Evolutionary conservation across 768 basidiomycete species (phyloP).

Genomic region (Serendipita sp.): DNA sequence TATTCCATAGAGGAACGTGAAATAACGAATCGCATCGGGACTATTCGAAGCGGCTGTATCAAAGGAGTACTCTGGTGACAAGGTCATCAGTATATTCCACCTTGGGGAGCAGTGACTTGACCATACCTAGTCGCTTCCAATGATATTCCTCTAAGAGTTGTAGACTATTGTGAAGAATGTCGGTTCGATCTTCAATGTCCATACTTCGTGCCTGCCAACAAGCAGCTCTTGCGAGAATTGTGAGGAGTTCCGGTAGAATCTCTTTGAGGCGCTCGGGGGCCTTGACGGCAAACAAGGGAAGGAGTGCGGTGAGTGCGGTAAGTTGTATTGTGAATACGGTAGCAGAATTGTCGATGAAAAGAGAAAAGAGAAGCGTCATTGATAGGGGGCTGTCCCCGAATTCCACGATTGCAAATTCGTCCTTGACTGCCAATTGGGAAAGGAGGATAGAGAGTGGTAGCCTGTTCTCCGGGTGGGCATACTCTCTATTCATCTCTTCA

Average conservation of each 20-base stretch:
- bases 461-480: slow-evolving; percentile 41
- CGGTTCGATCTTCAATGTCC: slow-evolving; percentile 26
- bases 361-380: slow-evolving; percentile 45
- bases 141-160: slow-evolving; percentile 36
- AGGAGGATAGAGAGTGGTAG: slow-evolving; percentile 57
- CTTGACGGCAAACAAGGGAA: slow-evolving; percentile 59
- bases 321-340: slow-evolving; percentile 51
- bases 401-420: slow-evolving; percentile 12
- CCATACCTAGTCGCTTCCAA: slow-evolving; percentile 41
- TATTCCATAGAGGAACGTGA: slow-evolving; percentile 72
- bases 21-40: slow-evolving; percentile 50
- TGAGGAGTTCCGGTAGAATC: slow-evolving; percentile 49
- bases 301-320: slow-evolving; percentile 47
- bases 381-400: slow-evolving; percentile 45
- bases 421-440: slow-evolving; percentile 26
- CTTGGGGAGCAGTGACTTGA: too few species aligned
- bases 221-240: slow-evolving; percentile 51
- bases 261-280: slow-evolving; percentile 39
- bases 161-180: slow-evolving; percentile 12
- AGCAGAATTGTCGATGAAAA: slow-evolving; percentile 61
- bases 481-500: slow-evolving; percentile 48
- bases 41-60: slow-evolving; percentile 34
- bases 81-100: too few species aligned
- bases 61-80: slow-evolving; percentile 37
- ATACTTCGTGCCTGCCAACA: slow-evolving; percentile 52